Conservation (phyloP, 208 protist genomes). For the Leishmania braziliensis region DNA sequence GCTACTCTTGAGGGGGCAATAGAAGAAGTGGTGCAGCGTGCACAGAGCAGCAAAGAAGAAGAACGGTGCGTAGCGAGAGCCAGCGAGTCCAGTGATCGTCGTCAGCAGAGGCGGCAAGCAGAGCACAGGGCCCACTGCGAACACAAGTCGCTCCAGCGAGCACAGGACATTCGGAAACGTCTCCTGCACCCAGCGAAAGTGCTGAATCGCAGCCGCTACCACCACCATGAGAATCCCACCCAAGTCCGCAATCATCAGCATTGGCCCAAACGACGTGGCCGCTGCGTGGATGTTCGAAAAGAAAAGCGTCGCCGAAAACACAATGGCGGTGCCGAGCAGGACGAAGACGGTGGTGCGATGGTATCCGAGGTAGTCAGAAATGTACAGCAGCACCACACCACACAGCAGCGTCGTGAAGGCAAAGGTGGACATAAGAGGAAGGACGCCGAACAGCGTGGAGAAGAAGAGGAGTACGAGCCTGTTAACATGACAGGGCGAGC, state of each 20-base stretch:
- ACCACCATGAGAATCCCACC: constrained; percentile 40
- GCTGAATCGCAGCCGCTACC: constrained; percentile 55
- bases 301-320: constrained; percentile 62
- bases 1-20: constrained; percentile 75
- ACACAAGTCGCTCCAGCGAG: constrained; percentile 64
- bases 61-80: constrained; percentile 70
- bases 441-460: constrained; percentile 65
- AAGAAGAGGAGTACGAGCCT: constrained; percentile 55
- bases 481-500: constrained; percentile 36
- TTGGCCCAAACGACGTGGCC: constrained; percentile 57
- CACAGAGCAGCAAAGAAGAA: constrained; percentile 66
- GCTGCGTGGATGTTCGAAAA: constrained; percentile 71
- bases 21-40: constrained; percentile 70
- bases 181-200: constrained; percentile 88
- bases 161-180: constrained; percentile 68
- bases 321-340: constrained; percentile 43
- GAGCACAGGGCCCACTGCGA: constrained; percentile 66
- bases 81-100: constrained; percentile 62
- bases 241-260: constrained; percentile 68
- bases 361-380: constrained; percentile 79
- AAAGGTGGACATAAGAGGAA: constrained; percentile 79
- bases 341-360: constrained; percentile 53
- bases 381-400: constrained; percentile 70
- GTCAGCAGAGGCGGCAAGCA: constrained; percentile 71
- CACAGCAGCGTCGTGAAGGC: constrained; percentile 65